These are phyloP conservation scores for Leucocoprinus birnbaumii DNA, from an alignment of 768 basidiomycete genomes.

Conservation along the genomic window DNA sequence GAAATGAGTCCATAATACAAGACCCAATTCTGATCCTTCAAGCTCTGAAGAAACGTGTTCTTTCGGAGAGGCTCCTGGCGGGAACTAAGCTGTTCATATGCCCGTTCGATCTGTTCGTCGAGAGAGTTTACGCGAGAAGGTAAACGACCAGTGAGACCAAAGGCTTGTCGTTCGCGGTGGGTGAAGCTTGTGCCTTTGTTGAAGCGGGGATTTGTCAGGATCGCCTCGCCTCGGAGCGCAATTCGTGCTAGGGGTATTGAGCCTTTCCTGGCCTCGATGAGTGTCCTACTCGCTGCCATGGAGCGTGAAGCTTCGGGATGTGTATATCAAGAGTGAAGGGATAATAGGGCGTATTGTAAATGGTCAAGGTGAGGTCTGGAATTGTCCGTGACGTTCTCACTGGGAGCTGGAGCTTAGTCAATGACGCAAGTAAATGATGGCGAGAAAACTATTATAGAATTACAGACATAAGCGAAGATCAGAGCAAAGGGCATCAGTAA, in stretches of 20 bases:
- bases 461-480: neutral
- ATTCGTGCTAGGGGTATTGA: slow-evolving; percentile 32
- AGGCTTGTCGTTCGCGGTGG: slow-evolving; percentile 58
- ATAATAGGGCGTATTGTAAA: neutral
- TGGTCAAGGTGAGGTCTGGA: too few species aligned
- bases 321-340: too few species aligned
- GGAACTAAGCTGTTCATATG: slow-evolving; percentile 58
- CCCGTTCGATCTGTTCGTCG: slow-evolving; percentile 73
- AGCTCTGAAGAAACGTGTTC: slow-evolving; percentile 74
- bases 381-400: too few species aligned
- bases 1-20: slow-evolving; percentile 71
- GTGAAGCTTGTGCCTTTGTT: slow-evolving; percentile 86
- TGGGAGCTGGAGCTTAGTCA: neutral
- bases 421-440: neutral
- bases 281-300: slow-evolving; percentile 5
- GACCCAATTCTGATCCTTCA: slow-evolving; percentile 81
- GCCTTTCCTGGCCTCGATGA: slow-evolving; percentile 8
- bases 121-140: slow-evolving; percentile 58
- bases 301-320: neutral
- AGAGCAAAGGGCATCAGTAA: neutral
- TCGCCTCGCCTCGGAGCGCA: slow-evolving; percentile 55
- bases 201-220: slow-evolving; percentile 65
- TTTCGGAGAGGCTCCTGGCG: slow-evolving; percentile 41
- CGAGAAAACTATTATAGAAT: neutral
- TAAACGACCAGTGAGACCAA: slow-evolving; percentile 56